Conservation (phyloP, 1,284 basidiomycete genomes). For the Melampsora larici-populina region DNA sequence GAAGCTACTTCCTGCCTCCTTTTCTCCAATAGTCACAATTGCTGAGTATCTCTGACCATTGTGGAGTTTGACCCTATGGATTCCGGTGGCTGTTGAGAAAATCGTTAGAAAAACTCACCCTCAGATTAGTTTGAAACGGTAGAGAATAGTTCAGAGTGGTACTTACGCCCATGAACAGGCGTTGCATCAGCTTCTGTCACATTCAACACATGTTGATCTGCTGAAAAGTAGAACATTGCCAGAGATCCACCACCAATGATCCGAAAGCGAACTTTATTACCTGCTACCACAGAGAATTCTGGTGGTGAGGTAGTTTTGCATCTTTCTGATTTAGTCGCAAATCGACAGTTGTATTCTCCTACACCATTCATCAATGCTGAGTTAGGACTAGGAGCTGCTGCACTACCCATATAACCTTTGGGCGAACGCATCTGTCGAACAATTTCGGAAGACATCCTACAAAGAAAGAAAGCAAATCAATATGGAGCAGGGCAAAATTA, state of each 20-base stretch:
- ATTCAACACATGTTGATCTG: conserved; percentile 46
- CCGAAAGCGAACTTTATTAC: conserved; percentile 57
- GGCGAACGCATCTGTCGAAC: conserved; percentile 35
- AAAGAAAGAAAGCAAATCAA: conserved; percentile 9
- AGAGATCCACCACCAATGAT: conserved; percentile 59
- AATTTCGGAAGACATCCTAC: conserved; percentile 22
- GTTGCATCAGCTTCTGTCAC: no score
- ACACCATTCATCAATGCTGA: conserved; percentile 61
- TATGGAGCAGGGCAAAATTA: not conserved
- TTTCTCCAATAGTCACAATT: conserved; percentile 7
- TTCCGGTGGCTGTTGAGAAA: not conserved
- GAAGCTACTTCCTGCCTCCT: conserved; percentile 27
- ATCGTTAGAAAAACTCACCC: not conserved
- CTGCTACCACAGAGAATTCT: conserved; percentile 51
- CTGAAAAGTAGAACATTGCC: conserved; percentile 48
- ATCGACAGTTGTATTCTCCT: conserved; percentile 43
- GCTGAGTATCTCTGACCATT: conserved; percentile 38
- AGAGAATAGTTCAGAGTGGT: not conserved
- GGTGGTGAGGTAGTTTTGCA: conserved; percentile 50
- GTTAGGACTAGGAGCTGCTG: conserved; percentile 53
- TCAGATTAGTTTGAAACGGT: not conserved
- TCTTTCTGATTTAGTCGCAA: not conserved
- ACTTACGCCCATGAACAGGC: conserved; percentile 4
- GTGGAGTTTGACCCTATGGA: conserved; percentile 10
- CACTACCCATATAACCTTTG: conserved; percentile 48